Evolutionary conservation across 2,329 filamentous ascomycete species (phyloP).

Genomic region (Pyricularia pennisetigena): DNA sequence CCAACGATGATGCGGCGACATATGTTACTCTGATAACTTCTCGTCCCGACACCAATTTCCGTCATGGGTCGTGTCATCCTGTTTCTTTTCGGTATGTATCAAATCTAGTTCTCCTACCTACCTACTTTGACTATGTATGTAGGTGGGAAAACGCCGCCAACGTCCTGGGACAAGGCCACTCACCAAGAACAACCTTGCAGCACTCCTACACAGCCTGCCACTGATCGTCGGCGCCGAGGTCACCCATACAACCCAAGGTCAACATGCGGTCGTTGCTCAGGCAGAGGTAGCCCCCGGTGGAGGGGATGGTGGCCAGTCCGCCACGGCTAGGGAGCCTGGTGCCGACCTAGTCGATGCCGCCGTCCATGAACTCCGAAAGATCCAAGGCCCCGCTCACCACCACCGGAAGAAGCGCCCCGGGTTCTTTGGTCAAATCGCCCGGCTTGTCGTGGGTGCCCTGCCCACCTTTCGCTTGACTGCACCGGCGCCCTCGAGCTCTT

Average conservation of each 20-base stretch:
- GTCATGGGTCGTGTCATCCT: constrained; percentile 1
- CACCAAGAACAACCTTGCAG: constrained; percentile 4
- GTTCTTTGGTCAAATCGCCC: constrained; percentile 31
- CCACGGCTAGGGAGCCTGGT: constrained; percentile 5
- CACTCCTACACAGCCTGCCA: constrained; percentile 12
- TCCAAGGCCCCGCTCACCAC: constrained; percentile 33
- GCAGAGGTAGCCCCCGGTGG: not conserved
- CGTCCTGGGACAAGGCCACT: not conserved
- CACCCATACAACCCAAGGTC: not conserved
- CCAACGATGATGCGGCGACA: not conserved
- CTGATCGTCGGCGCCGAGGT: not conserved
- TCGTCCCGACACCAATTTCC: not conserved
- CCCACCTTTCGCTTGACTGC: constrained; percentile 39
- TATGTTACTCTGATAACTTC: not conserved
- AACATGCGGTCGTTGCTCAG: not conserved
- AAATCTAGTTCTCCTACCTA: not conserved
- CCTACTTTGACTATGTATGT: not conserved
- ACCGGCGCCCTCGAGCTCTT: constrained; percentile 27
- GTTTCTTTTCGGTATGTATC: not conserved
- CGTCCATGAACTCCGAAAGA: constrained; percentile 36
- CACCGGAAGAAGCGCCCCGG: constrained; percentile 32
- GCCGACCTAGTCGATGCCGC: constrained; percentile 44
- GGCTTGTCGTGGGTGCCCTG: constrained; percentile 35
- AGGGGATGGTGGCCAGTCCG: constrained; percentile 4
- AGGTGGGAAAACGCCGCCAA: not conserved